phyloP scores from a whole-genome alignment of 2,329 filamentous ascomycete species.

The Fusarium humuli region DNA sequence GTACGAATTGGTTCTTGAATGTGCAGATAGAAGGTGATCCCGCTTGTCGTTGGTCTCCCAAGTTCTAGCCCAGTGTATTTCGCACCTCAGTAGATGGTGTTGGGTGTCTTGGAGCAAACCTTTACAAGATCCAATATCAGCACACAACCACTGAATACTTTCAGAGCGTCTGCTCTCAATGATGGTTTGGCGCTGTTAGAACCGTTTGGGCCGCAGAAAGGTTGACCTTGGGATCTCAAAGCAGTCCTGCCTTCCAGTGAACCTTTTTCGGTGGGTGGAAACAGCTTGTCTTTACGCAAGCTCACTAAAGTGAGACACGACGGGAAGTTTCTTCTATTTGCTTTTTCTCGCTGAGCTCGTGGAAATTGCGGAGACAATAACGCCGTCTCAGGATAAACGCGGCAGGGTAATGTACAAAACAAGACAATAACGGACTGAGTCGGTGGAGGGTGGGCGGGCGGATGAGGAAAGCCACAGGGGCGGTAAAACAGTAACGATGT shows the following conservation, averaged over 20 bases:
- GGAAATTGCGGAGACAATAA: slow-evolving; percentile 41
- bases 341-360: slow-evolving; percentile 44
- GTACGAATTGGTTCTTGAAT: slow-evolving; percentile 31
- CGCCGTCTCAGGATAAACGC: slow-evolving; percentile 31
- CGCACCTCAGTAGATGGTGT: slow-evolving; percentile 15
- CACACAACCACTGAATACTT: slow-evolving; percentile 32
- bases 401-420: slow-evolving; percentile 33
- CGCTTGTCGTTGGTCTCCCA: slow-evolving; percentile 27
- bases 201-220: slow-evolving; percentile 29
- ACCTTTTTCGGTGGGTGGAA: slow-evolving; percentile 24
- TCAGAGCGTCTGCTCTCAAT: slow-evolving; percentile 25
- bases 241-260: slow-evolving; percentile 31
- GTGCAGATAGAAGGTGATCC: slow-evolving; percentile 31
- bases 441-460: slow-evolving; percentile 35
- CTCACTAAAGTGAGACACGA: slow-evolving; percentile 42
- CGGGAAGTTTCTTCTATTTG: slow-evolving; percentile 40
- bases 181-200: slow-evolving; percentile 25
- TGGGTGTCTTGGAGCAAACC: slow-evolving; percentile 24
- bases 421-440: slow-evolving; percentile 36
- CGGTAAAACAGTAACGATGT: slow-evolving; percentile 26
- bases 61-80: slow-evolving; percentile 25
- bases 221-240: slow-evolving; percentile 29
- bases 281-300: slow-evolving; percentile 32
- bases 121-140: slow-evolving; percentile 17
- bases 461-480: slow-evolving; percentile 36